Evolutionary conservation across 345 rosid genomes (phyloP).

Genomic region (Salix viminalis): DNA sequence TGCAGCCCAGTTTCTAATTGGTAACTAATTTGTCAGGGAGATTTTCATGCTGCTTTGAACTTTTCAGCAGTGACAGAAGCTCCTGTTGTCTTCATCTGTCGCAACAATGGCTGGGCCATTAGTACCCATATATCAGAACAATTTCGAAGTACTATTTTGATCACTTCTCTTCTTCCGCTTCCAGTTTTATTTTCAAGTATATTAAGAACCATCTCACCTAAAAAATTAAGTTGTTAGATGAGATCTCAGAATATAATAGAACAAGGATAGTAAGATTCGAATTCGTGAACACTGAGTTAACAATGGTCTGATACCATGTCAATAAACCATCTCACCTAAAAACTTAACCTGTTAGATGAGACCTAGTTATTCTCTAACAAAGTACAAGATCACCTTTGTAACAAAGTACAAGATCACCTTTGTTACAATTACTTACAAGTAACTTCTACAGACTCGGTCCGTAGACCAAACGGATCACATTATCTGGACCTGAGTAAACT

Average conservation of each 20-base stretch:
- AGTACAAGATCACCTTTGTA: background rate
- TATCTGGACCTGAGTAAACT: background rate
- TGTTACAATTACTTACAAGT: background rate
- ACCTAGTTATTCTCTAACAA: too few species aligned
- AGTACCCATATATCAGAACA: conserved; percentile 78
- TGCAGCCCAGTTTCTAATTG: conserved; percentile 7
- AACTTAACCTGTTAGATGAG: too few species aligned
- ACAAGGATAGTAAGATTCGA: accelerated
- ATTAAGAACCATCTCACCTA: too few species aligned
- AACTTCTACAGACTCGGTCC: background rate
- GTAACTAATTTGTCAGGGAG: conserved; percentile 49
- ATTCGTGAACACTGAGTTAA: too few species aligned
- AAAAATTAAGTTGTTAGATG: too few species aligned
- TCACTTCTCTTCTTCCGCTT: conserved; percentile 2
- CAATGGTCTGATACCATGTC: too few species aligned
- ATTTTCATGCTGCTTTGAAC: conserved; percentile 71
- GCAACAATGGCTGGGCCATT: conserved; percentile 93
- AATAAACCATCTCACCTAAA: too few species aligned
- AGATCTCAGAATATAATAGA: too few species aligned
- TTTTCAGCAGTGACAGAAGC: conserved; percentile 78
- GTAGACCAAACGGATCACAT: background rate
- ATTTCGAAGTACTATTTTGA: conserved; percentile 58
- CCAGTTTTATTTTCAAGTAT: background rate
- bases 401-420: background rate
- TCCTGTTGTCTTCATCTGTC: conserved; percentile 75